These are phyloP conservation scores for Quercus aquifolioides DNA, from an alignment of 306 rosid species.

Conservation along the genomic window DNA sequence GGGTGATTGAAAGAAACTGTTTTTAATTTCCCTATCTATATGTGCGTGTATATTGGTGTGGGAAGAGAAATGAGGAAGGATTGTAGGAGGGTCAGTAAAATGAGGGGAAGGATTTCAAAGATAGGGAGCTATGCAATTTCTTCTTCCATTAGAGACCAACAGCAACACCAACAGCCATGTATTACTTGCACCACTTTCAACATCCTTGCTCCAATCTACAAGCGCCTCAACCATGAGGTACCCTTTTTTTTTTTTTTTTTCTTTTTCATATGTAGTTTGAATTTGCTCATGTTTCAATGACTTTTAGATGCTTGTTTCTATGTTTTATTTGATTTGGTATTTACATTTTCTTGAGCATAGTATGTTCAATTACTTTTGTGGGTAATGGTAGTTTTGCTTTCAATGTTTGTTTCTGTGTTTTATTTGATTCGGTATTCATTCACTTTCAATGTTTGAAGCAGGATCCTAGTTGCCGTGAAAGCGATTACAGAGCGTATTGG, in stretches of 20 bases:
- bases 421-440: background rate
- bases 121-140: slow-evolving; percentile 79
- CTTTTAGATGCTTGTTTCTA: too few relatives aligned
- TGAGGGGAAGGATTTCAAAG: slow-evolving; percentile 70
- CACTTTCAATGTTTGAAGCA: slow-evolving; percentile 15
- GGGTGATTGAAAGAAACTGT: background rate
- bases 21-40: background rate
- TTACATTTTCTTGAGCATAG: too few relatives aligned
- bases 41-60: slow-evolving; percentile 18
- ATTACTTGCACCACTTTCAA: slow-evolving; percentile 94
- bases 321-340: background rate
- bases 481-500: slow-evolving; percentile 73
- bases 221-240: slow-evolving; percentile 76
- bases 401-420: background rate
- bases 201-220: slow-evolving; percentile 97
- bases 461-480: slow-evolving; percentile 79
- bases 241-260: background rate
- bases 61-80: slow-evolving; percentile 43
- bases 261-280: background rate
- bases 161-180: slow-evolving; percentile 68
- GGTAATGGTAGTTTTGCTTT: background rate
- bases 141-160: slow-evolving; percentile 64
- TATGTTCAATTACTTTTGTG: background rate
- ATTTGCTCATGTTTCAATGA: background rate
- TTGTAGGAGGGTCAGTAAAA: slow-evolving; percentile 36